Base-by-base conservation (phyloP, 208 protist species). In the Wallacemonas rigidus region DNA sequence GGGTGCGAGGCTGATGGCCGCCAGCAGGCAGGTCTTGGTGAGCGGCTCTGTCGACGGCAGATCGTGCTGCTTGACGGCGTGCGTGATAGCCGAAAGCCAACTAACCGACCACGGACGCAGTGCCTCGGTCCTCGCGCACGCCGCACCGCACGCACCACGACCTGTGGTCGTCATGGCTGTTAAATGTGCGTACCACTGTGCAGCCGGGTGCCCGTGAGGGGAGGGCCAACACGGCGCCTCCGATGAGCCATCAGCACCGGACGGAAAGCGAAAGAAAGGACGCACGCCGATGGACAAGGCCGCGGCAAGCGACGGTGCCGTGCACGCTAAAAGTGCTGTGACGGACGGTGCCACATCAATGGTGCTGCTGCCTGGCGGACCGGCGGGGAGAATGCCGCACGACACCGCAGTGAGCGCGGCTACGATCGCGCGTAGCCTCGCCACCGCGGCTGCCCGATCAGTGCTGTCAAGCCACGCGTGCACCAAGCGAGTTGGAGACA, bases 1-100 rank as follows among this genome's bases (percentile, higher is more conserved):
- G 48, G 45, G 64, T 15, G 50, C 64, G 38, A 58, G 64, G 35
- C 50, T 57, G 47, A 55, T 57, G 5, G 48, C 64, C 15, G 64
- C 64, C 3, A 12, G 47, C 26, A 57, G 45, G 64, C 64, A 58
- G 17, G 54, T 38, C 7, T 12, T 35, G 3, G 41, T 4, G 8
- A 58, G 64, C 51, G 7, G 39, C 45, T 67, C 6, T 15, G 26
- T 26, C 26, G 26, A 26, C 26, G 26, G 26, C 26, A 26, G 26
- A 26, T 26, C 26, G 26, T 26, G 26, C 26, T 26, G 26, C 26
- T 26, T 26, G 26, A 12, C 0, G 8, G 45, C 14, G 15, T n/a
- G 64, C 48, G 57, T 17, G 8, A 9, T 11, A 5, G 51, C 14
- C 1, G 64, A 14, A 5, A 69, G 44, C 64, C 45, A 69, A 36